phyloP scores from a whole-genome alignment of 768 basidiomycete genomes.

The Tylopilus felleus region DNA sequence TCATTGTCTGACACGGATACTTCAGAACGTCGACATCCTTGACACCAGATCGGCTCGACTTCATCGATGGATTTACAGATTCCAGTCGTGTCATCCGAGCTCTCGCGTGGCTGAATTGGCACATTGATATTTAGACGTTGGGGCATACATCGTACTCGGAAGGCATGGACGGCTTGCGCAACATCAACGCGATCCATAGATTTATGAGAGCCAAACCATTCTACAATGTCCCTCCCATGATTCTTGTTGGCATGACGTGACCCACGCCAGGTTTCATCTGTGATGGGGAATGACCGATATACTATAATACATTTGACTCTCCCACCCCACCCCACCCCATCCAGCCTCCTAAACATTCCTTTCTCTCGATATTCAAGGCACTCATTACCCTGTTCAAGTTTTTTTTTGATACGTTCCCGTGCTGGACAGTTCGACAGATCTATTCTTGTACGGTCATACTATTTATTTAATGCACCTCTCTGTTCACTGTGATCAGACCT shows the following conservation, averaged over 20 bases:
- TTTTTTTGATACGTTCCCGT: background rate
- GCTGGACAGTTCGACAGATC: background rate
- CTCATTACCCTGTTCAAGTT: background rate
- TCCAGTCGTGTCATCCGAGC: slow-evolving; percentile 8
- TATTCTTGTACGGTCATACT: slow-evolving; percentile 3
- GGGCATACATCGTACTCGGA: slow-evolving; percentile 15
- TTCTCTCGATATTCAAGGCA: background rate
- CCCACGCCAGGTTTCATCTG: slow-evolving; percentile 1
- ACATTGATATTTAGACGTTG: slow-evolving; percentile 16
- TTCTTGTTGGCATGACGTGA: slow-evolving; percentile 10
- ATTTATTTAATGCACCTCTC: slow-evolving; percentile 1
- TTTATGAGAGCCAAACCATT: slow-evolving; percentile 18
- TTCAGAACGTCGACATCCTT: slow-evolving; percentile 18
- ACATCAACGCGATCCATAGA: slow-evolving; percentile 21
- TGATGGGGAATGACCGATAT: slow-evolving; percentile 7
- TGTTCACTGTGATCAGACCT: background rate
- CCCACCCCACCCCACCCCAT: background rate
- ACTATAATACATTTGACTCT: slow-evolving; percentile 11
- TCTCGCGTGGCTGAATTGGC: slow-evolving; percentile 6
- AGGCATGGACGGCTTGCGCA: slow-evolving; percentile 19
- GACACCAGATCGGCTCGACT: slow-evolving; percentile 44
- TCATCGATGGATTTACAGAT: slow-evolving; percentile 33
- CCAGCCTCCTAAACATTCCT: background rate
- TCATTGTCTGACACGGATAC: slow-evolving; percentile 26
- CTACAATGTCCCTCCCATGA: slow-evolving; percentile 14